phyloP scores from a whole-genome alignment of 257 asterid species.

The Eustoma russellianum region DNA sequence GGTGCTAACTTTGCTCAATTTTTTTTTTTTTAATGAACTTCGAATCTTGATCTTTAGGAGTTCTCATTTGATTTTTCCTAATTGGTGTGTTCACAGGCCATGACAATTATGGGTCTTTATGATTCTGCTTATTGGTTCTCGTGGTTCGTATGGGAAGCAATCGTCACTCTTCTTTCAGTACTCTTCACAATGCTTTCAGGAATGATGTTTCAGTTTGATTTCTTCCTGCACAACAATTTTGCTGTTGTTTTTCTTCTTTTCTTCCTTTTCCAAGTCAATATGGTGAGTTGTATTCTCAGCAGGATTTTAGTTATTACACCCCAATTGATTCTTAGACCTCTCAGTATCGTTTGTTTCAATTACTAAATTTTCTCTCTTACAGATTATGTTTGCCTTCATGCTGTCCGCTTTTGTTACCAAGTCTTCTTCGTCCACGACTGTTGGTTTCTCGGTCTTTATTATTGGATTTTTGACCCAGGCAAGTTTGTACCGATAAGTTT shows the following conservation, averaged over 20 bases:
- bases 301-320: neutral
- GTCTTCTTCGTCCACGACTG: conserved; percentile 68
- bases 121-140: conserved; percentile 89
- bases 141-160: conserved; percentile 88
- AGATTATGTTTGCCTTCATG: conserved; percentile 85
- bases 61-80: conserved; percentile 9
- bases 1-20: conserved; percentile 31
- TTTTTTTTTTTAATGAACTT: conserved; percentile 5
- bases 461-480: conserved; percentile 85
- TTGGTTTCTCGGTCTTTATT: conserved; percentile 64
- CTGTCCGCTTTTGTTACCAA: conserved; percentile 71
- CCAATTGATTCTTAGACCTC: neutral
- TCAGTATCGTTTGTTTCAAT: neutral
- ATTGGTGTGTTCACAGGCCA: conserved; percentile 40
- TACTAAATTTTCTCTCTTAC: conserved; percentile 14
- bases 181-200: conserved; percentile 69
- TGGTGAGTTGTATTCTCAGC: conserved; percentile 42
- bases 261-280: conserved; percentile 72
- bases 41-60: conserved; percentile 2
- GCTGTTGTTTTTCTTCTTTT: conserved; percentile 64
- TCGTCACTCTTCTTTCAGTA: conserved; percentile 48
- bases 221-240: conserved; percentile 69
- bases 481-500: conserved; percentile 17
- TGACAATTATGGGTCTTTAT: conserved; percentile 89
- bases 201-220: conserved; percentile 85